Evolutionary conservation across 345 rosid species (phyloP).

Genomic region (Populus euphratica): DNA sequence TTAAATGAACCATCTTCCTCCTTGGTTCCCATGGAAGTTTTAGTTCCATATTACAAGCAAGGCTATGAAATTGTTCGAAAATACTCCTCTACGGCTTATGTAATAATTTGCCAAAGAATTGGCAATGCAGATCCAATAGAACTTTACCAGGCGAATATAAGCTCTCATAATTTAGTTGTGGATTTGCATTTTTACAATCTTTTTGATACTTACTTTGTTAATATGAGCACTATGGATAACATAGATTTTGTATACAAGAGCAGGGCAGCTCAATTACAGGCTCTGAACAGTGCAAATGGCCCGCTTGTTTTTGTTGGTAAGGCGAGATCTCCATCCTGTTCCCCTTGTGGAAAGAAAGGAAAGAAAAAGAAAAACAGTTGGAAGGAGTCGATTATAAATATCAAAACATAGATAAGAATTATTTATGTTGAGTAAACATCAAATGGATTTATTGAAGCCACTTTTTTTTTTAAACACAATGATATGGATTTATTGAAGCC

Average conservation of each 20-base stretch:
- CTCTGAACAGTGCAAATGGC: constrained; percentile 46
- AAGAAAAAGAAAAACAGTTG: not conserved
- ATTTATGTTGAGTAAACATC: too few relatives aligned
- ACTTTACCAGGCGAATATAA: constrained; percentile 58
- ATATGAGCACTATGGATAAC: constrained; percentile 52
- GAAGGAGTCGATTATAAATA: not conserved
- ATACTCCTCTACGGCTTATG: constrained; percentile 50
- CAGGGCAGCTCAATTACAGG: constrained; percentile 53
- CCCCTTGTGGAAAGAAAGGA: not conserved
- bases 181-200: constrained; percentile 78
- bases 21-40: constrained; percentile 50
- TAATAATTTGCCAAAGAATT: constrained; percentile 68
- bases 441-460: not conserved
- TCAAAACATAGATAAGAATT: not conserved
- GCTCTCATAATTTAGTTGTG: constrained; percentile 54
- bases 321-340: not conserved
- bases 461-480: too few relatives aligned
- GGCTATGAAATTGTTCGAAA: constrained; percentile 60
- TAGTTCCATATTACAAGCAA: constrained; percentile 55
- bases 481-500: not conserved
- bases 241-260: constrained; percentile 47
- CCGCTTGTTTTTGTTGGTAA: constrained; percentile 61
- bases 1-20: constrained; percentile 69
- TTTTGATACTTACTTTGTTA: constrained; percentile 51
- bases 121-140: constrained; percentile 71